These are phyloP conservation scores for Sporothrix protearum DNA, from an alignment of 2,329 filamentous ascomycete genomes.

Conservation along the genomic window DNA sequence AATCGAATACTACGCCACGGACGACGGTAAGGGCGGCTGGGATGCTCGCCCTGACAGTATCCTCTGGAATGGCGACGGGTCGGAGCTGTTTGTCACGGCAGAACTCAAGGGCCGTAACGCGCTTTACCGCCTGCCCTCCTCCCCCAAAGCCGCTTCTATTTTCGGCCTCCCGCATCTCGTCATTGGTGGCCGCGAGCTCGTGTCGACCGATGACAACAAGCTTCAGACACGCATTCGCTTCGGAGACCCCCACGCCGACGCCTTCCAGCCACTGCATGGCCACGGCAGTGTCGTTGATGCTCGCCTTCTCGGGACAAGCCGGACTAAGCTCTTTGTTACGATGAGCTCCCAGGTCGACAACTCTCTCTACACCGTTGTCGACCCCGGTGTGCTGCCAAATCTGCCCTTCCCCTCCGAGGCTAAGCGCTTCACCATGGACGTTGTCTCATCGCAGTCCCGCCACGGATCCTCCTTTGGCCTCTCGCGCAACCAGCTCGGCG, in stretches of 20 bases:
- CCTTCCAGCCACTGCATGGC: slow-evolving; percentile 21
- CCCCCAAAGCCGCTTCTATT: slow-evolving; percentile 40
- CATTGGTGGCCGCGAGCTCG: slow-evolving; percentile 35
- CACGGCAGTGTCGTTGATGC: slow-evolving; percentile 55
- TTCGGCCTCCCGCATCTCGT: slow-evolving; percentile 47
- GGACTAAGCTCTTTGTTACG: slow-evolving; percentile 56
- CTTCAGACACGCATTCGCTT: neutral
- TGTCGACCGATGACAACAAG: slow-evolving; percentile 8
- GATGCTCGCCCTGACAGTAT: slow-evolving; percentile 55
- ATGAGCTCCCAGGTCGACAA: slow-evolving; percentile 69
- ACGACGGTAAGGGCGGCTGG: slow-evolving; percentile 62
- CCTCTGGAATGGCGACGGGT: slow-evolving; percentile 56
- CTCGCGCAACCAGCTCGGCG: slow-evolving; percentile 58
- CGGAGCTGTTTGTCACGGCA: slow-evolving; percentile 67
- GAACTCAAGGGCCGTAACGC: slow-evolving; percentile 64
- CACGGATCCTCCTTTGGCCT: slow-evolving; percentile 65
- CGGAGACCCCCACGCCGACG: neutral
- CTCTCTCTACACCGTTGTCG: slow-evolving; percentile 62
- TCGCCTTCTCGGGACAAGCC: slow-evolving; percentile 40
- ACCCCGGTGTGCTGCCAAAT: slow-evolving; percentile 35
- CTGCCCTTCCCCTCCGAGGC: neutral
- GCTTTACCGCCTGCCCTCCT: slow-evolving; percentile 60
- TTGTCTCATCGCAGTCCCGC: slow-evolving; percentile 62
- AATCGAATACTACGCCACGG: slow-evolving; percentile 59
- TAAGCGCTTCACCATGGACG: slow-evolving; percentile 32